A percentile compares a stretch with the other conserved stretches of the same genome.
Conservation (phyloP, 106 monocot species). For the Dendrobium nobile region DNA sequence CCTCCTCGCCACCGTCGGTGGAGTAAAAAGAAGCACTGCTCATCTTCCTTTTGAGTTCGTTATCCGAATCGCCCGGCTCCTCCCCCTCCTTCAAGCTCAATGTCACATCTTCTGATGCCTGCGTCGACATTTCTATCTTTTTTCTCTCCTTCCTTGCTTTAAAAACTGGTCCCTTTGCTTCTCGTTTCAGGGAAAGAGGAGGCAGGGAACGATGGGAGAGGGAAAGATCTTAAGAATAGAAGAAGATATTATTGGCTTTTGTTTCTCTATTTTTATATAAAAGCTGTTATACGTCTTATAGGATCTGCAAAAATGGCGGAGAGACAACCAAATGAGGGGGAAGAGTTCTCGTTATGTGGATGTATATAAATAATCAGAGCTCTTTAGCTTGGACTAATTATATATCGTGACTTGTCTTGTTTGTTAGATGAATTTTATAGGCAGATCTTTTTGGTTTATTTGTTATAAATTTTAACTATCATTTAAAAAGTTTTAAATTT, state of each 20-base stretch:
- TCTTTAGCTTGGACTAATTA: no score
- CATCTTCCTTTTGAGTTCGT: constrained; percentile 12
- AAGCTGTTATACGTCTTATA: background rate
- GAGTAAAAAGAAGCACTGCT: constrained; percentile 11
- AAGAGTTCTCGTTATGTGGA: background rate
- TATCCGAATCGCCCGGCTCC: constrained; percentile 3
- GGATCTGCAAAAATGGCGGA: background rate
- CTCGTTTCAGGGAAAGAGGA: background rate
- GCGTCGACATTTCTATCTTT: constrained; percentile 5
- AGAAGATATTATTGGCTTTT: background rate
- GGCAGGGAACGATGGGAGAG: background rate
- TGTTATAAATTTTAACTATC: no score
- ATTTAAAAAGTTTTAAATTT: no score
- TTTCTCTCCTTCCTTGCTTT: background rate
- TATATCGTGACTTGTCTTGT: no score
- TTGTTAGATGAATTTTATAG: no score
- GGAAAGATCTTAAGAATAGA: background rate
- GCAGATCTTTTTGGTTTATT: no score
- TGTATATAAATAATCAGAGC: no score
- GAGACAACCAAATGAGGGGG: background rate
- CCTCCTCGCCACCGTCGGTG: constrained; percentile 33
- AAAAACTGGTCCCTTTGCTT: background rate
- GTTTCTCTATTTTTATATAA: background rate
- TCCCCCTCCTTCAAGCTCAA: constrained; percentile 4
- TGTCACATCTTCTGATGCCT: background rate